Conservation (phyloP, 1,139 yeast genomes). For the Meyerozyma guilliermondii region DNA sequence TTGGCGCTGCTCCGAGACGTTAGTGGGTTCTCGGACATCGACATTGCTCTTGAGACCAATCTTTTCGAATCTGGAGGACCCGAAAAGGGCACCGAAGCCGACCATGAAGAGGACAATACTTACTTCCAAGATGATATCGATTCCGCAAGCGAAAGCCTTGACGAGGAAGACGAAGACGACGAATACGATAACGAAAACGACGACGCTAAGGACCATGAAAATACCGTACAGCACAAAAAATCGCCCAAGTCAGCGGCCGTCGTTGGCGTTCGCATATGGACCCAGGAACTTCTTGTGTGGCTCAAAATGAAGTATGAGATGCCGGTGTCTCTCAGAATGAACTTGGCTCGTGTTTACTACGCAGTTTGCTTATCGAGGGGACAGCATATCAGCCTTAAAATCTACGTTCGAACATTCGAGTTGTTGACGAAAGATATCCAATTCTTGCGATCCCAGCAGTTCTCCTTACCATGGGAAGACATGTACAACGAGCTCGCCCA, state of each 20-base stretch:
- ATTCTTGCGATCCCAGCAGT: conserved; percentile 31
- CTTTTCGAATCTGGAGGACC: conserved; percentile 27
- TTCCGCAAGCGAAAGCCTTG: conserved; percentile 34
- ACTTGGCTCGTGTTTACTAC: conserved; percentile 67
- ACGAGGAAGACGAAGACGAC: conserved; percentile 36
- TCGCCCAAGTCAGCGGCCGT: conserved; percentile 69
- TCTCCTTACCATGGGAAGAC: conserved; percentile 49
- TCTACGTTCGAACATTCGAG: conserved; percentile 64
- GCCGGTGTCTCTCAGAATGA: conserved; percentile 61
- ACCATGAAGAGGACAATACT: conserved; percentile 11
- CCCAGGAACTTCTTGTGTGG: conserved; percentile 80
- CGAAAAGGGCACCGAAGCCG: conserved; percentile 4
- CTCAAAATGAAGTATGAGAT: conserved; percentile 75
- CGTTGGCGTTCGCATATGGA: conserved; percentile 78
- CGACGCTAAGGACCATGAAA: conserved; percentile 32
- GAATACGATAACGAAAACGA: conserved; percentile 38
- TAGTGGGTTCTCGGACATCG: conserved; percentile 36
- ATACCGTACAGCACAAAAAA: conserved; percentile 45
- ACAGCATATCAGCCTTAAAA: conserved; percentile 57
- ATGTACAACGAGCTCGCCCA: conserved; percentile 34
- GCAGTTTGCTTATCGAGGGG: conserved; percentile 72
- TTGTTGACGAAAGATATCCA: conserved; percentile 48
- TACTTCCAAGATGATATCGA: conserved; percentile 23
- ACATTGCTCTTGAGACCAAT: conserved; percentile 52
- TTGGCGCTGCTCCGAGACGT: conserved; percentile 35